Base-by-base conservation (phyloP, 305 asterid species). In the Lippia alba region DNA sequence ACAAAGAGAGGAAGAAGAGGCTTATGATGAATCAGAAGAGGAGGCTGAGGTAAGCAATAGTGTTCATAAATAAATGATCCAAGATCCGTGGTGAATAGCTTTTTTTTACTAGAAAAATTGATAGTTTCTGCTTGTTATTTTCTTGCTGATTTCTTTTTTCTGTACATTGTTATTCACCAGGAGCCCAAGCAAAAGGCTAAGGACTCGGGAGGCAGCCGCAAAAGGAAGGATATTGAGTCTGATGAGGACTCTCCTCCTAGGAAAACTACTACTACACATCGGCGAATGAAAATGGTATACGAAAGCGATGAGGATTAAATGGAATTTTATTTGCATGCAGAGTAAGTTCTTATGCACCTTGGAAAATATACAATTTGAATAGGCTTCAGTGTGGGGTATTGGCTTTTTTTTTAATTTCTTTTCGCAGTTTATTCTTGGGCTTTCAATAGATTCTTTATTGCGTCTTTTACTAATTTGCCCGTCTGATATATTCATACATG, bases 191-290 rank as follows among this genome's bases (percentile, higher is more conserved):
- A 81, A 62, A 88, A 84, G 89, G 70, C 15, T 16, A 90, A 80
- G 87, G 87, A 70, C 70, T 75, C 87, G 4, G 82, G 90, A 74
- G 80, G 95, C 63, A 70, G 89, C 72, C 67, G 70, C 66, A 94
- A 89, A 81, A 82, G 97, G 74, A 90, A 91, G 85, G 90, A 74
- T 67, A 88, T 94, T 3, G 98, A 94, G 72, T 94, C 97, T 5
- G 99, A 94, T 48, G 98, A 88, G 76, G 99, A 90, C 63, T 87
- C 97, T 71, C 96, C 98, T 79, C 99, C 90, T 14, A 81, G 89
- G 85, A 92, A 94, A 82, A 56, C 66, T 45, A 57, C 89, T 60
- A 60, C 91, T n/a, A 60, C 91, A 17, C 99, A 89, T 75, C 90
- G 99, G 56, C 85, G 97, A 68, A 94, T 84, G 96, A 91, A 96